phyloP scores from a whole-genome alignment of 306 rosid species.

The Gleditsia sinensis region DNA sequence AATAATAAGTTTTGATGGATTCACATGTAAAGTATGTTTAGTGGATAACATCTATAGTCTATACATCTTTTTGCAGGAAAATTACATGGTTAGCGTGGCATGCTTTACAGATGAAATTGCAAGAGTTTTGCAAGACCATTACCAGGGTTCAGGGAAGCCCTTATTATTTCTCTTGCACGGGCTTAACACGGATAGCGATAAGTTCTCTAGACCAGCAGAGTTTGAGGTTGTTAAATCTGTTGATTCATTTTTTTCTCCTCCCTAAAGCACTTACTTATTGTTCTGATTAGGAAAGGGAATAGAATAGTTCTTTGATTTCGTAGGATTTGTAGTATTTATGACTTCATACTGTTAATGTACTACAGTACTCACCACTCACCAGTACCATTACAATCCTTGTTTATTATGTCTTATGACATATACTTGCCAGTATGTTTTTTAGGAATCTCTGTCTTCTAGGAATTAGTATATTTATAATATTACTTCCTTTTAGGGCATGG shows the following conservation, averaged over 20 bases:
- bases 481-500: conserved; percentile 57
- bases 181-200: conserved; percentile 77
- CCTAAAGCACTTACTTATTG: background rate
- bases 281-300: conserved; percentile 16
- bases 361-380: background rate
- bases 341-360: background rate
- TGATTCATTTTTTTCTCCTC: background rate
- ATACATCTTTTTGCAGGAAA: conserved; percentile 61
- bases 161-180: conserved; percentile 80
- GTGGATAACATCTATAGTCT: conserved; percentile 31
- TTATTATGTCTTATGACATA: background rate
- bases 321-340: conserved; percentile 15
- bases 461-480: conserved; percentile 23
- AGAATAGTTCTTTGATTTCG: background rate
- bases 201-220: conserved; percentile 66
- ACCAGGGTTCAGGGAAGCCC: conserved; percentile 59
- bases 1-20: conserved; percentile 1
- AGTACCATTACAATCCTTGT: background rate
- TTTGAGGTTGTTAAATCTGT: conserved; percentile 64
- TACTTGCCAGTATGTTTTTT: conserved; percentile 10
- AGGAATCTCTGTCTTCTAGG: background rate
- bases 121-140: conserved; percentile 52
- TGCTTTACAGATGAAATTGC: conserved; percentile 58
- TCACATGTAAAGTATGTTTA: background rate
- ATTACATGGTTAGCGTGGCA: conserved; percentile 57